Percentiles rank a stretch among this genome's conserved stretches.
Evolutionary conservation across 163 green algal species (phyloP).

Genomic region (Trebouxia gelatinosa): DNA sequence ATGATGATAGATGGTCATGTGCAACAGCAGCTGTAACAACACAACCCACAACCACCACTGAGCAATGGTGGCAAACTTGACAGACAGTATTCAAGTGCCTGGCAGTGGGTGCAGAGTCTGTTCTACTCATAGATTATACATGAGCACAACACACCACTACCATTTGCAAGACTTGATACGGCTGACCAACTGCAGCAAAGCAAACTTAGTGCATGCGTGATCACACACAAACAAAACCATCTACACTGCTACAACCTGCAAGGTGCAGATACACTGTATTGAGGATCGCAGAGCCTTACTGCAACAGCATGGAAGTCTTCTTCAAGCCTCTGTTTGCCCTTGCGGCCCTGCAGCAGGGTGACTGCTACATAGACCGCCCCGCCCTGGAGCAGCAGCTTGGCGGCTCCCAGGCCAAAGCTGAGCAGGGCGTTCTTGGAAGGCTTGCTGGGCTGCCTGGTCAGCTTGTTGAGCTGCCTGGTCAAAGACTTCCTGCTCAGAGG

Average conservation of each 20-base stretch:
- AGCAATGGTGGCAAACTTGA: too few species aligned
- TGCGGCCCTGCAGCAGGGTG: neutral
- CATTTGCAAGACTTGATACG: neutral
- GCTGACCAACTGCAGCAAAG: neutral
- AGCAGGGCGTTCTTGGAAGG: constrained; percentile 13
- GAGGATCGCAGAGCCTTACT: neutral
- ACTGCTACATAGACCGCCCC: constrained; percentile 25
- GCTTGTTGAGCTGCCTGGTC: constrained; percentile 16
- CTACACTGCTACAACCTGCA: too few species aligned
- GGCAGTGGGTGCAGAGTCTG: neutral
- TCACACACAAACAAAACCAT: neutral
- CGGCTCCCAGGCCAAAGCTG: constrained; percentile 1
- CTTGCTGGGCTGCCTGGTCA: neutral
- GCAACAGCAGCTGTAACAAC: too few species aligned
- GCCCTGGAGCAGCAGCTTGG: neutral
- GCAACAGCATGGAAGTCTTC: constrained; percentile 23
- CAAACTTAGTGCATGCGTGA: neutral
- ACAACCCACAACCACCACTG: too few species aligned
- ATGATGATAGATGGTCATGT: too few species aligned
- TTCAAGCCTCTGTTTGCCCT: constrained; percentile 4
- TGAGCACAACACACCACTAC: neutral
- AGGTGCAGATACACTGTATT: neutral
- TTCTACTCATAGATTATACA: neutral
- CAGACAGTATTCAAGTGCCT: too few species aligned
- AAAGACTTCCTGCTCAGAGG: constrained; percentile 27